Evolutionary conservation across 192 early-diverging fungal genomes (phyloP), one percentile per base, ranked within the genome.

Genomic region (Physocladia obscura): DNA sequence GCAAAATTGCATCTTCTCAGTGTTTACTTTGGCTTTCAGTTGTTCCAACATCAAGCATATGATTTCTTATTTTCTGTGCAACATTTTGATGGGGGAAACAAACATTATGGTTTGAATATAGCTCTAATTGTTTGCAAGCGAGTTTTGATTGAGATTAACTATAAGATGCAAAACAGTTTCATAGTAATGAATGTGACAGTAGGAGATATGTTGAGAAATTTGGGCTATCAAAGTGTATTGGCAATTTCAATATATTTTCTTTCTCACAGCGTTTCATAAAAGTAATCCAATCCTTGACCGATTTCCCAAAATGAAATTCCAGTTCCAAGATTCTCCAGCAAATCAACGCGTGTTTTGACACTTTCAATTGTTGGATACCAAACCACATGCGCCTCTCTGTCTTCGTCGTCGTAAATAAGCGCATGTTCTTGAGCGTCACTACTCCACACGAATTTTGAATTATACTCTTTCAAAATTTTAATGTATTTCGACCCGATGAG

Each of bases 281-380:
- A 75, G 49, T 59, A 75, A 50, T 75, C 73, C 29, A 75, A 50
- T 11, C 73, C 73, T 38, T 75, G 73, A 15, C 73, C 73, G 62
- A 75, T 30, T 38, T 75, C 73, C 73, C 73, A 75, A 2, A 75
- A 34, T 29, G 40, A 50, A 4, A 75, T 39, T 1, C 73, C 67
- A 6, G 36, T 29, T 4, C 73, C 73, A 11, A 75, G 36, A 49
- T 70, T 58, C 22, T 63, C 32, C 4, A 54, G 22, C 22, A 50
- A 8, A n/a, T 49, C 44, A 15, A 75, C 21, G 40, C 73, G 36
- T 40, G 21, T 48, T 40, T 62, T 21, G 2, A 75, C 32, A 32
- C 58, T 62, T 40, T 61, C 32, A 19, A 70, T 19, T 19, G 57
- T 70, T 22, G 73, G 73, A 52, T 62, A 75, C 57, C 60, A 75